Conservation (phyloP, 2,329 filamentous ascomycete species). For the Mollisia scopiformis region DNA sequence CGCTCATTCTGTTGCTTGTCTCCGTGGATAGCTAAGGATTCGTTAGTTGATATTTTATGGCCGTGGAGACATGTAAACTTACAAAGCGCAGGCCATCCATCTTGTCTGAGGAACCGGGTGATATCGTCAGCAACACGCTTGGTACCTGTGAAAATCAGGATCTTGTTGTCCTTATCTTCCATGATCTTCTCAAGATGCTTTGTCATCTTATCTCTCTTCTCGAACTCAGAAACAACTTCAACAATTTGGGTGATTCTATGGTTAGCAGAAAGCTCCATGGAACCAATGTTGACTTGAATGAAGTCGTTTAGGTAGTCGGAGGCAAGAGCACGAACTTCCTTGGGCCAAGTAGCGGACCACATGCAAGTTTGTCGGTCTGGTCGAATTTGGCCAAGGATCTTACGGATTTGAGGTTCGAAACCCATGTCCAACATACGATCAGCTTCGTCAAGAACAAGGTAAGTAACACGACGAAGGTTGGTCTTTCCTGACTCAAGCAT, state of each 20-base stretch:
- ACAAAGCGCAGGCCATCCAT: conserved; percentile 97
- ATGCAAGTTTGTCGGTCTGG: conserved; percentile 99
- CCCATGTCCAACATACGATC: conserved; percentile 99
- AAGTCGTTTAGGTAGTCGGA: conserved; percentile 91
- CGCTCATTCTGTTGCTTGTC: conserved; percentile 99
- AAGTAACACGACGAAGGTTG: conserved; percentile 96
- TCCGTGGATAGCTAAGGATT: conserved; percentile 81
- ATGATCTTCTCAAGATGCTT: conserved; percentile 98
- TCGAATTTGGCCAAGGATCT: conserved; percentile 96
- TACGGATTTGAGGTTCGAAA: conserved; percentile 99
- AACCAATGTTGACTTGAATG: conserved; percentile 98
- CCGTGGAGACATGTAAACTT: conserved; percentile 52
- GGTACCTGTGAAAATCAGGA: conserved; percentile 89
- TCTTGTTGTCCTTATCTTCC: conserved; percentile 95
- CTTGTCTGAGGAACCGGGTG: conserved; percentile 93
- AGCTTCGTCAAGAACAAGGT: conserved; percentile 97
- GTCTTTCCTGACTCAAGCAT: conserved; percentile 98
- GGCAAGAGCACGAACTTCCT: conserved; percentile 93
- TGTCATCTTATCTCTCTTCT: conserved; percentile 97
- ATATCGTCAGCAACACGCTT: conserved; percentile 99
- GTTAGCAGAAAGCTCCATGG: conserved; percentile 94
- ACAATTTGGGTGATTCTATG: conserved; percentile 98
- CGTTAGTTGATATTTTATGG: conserved; percentile 50
- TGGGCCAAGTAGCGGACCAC: conserved; percentile 99
- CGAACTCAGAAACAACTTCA: conserved; percentile 92